Percentiles rank a stretch among this genome's conserved stretches.
Conservation (phyloP, 768 basidiomycete genomes). For the Pisolithus marmoratus region DNA sequence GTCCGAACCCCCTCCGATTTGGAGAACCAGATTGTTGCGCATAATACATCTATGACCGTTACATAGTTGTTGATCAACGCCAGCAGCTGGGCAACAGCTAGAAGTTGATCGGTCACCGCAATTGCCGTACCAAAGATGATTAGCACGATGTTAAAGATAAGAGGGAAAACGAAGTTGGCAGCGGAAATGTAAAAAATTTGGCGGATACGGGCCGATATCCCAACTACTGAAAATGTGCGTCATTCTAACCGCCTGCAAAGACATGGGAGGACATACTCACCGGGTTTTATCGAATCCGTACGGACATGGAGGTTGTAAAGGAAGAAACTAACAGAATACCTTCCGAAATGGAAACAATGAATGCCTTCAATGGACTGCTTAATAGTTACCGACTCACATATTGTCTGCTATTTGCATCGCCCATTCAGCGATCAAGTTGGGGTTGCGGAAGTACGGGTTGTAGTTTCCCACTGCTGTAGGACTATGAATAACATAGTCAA, state of each 20-base stretch:
- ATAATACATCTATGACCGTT: conserved; percentile 31
- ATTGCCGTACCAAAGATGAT: conserved; percentile 16
- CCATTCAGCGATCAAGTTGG: conserved; percentile 26
- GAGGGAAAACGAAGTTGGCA: conserved; percentile 35
- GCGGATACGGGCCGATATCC: conserved; percentile 19
- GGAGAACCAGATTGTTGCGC: conserved; percentile 29
- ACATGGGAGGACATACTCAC: neutral
- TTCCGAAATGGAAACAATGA: neutral
- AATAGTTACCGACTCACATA: conserved; percentile 17
- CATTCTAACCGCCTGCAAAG: neutral
- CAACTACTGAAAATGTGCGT: conserved; percentile 6
- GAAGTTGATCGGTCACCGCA: neutral
- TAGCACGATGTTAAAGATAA: conserved; percentile 30
- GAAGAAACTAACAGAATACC: conserved; percentile 25
- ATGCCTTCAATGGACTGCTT: neutral
- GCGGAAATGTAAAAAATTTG: conserved; percentile 32
- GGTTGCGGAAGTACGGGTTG: neutral
- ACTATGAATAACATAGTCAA: neutral
- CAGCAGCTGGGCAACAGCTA: neutral
- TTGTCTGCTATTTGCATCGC: conserved; percentile 31
- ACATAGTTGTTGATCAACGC: conserved; percentile 22
- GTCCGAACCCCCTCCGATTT: neutral
- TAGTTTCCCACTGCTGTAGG: neutral
- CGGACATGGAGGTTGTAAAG: conserved; percentile 16
- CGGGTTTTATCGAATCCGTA: neutral